phyloP scores from a whole-genome alignment of 2,329 filamentous ascomycete species.

The Lojkania enalia region DNA sequence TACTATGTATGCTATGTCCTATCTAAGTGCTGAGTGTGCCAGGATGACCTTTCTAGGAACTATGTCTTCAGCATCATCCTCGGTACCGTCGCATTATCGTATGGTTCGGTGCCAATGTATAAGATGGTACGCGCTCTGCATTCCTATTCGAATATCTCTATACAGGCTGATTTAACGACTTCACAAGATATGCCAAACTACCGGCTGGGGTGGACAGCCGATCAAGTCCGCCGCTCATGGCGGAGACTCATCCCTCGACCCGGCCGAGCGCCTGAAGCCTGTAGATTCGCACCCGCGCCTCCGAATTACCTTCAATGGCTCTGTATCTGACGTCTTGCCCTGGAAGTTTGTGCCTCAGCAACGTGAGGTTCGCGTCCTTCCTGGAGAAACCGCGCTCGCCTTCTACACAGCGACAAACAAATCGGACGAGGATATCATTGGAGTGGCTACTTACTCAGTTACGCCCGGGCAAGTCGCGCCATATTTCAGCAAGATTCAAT shows the following conservation, averaged over 20 bases:
- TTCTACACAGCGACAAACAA: constrained; percentile 98
- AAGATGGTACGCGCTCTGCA: constrained; percentile 69
- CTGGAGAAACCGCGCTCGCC: constrained; percentile 93
- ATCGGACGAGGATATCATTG: constrained; percentile 90
- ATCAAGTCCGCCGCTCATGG: constrained; percentile 76
- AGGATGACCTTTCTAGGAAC: constrained; percentile 54
- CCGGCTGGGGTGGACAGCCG: constrained; percentile 90
- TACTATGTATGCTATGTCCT: constrained; percentile 55
- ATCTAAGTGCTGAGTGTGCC: neutral
- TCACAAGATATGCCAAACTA: constrained; percentile 75
- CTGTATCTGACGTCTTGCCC: constrained; percentile 89
- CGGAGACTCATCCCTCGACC: constrained; percentile 60
- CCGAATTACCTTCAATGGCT: constrained; percentile 93
- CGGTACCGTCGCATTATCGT: constrained; percentile 77
- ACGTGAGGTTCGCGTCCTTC: constrained; percentile 91
- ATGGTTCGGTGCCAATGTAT: constrained; percentile 83
- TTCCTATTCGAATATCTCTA: neutral
- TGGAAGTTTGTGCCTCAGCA: constrained; percentile 99
- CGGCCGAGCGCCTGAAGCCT: constrained; percentile 76
- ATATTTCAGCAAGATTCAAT: constrained; percentile 99
- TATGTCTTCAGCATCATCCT: constrained; percentile 78
- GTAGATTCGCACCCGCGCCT: constrained; percentile 81
- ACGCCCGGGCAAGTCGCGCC: constrained; percentile 93
- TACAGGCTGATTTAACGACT: neutral
- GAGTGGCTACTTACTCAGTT: constrained; percentile 96